Conservation (phyloP, 768 basidiomycete genomes). For the Lactarius pseudohatsudake region DNA sequence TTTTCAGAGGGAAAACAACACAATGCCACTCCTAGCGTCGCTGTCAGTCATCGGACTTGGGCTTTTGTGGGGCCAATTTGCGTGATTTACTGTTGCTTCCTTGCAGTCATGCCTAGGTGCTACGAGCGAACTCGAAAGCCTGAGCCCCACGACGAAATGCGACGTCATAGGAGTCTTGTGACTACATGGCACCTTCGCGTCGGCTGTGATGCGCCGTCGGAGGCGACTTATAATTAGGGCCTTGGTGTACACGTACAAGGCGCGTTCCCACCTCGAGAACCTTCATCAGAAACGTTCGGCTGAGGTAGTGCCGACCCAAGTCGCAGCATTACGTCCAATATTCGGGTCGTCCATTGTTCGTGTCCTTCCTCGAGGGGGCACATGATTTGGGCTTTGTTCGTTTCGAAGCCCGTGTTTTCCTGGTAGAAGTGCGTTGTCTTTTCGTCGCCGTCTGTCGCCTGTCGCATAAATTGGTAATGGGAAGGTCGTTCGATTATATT, state of each 20-base stretch:
- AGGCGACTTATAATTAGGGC: not conserved
- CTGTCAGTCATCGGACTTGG: not conserved
- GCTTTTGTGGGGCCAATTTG: not conserved
- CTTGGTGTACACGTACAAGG: conserved; percentile 3
- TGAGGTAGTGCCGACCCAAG: not conserved
- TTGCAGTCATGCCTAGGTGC: not conserved
- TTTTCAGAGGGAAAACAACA: not conserved
- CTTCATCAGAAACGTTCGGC: not conserved
- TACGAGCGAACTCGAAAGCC: not conserved
- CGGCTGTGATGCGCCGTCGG: not conserved
- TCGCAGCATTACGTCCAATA: conserved; percentile 7
- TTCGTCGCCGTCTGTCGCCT: not conserved
- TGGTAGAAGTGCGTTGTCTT: not conserved
- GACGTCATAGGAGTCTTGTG: not conserved
- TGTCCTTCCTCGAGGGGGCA: too few relatives aligned
- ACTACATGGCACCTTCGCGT: not conserved
- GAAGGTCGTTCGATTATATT: not conserved
- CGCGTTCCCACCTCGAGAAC: not conserved
- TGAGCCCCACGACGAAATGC: not conserved
- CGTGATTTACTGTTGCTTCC: not conserved
- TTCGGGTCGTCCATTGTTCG: not conserved
- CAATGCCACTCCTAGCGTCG: not conserved
- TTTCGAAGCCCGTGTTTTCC: conserved; percentile 3
- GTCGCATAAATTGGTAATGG: not conserved
- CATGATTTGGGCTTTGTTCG: conserved; percentile 3